Conservation (phyloP, 495 filamentous ascomycete species). For the Elasticomyces elasticus region DNA sequence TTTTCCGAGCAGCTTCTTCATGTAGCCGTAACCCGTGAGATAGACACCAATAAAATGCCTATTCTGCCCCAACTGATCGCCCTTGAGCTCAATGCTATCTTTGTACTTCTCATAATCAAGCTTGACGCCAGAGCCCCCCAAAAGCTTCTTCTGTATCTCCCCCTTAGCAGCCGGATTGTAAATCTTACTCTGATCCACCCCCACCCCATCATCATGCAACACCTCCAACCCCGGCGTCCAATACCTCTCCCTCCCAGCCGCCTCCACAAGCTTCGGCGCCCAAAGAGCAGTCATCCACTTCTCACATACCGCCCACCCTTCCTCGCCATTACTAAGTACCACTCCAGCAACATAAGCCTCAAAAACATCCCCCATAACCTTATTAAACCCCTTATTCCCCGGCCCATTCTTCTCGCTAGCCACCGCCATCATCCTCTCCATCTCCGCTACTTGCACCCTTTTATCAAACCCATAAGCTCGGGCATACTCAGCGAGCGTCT, state of each 20-base stretch:
- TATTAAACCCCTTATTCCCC: slow-evolving; percentile 45
- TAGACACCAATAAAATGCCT: slow-evolving; percentile 61
- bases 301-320: slow-evolving; percentile 50
- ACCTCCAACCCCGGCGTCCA: slow-evolving; percentile 5
- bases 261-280: slow-evolving; percentile 38
- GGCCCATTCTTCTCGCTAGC: slow-evolving; percentile 31
- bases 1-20: slow-evolving; percentile 50
- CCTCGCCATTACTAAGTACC: slow-evolving; percentile 50
- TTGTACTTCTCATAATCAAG: slow-evolving; percentile 55
- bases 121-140: slow-evolving; percentile 45
- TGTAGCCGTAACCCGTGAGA: slow-evolving; percentile 64
- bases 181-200: slow-evolving; percentile 12
- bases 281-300: slow-evolving; percentile 64
- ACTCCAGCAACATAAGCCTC: slow-evolving; percentile 79
- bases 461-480: slow-evolving; percentile 57
- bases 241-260: slow-evolving; percentile 24
- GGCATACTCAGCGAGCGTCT: slow-evolving; percentile 57
- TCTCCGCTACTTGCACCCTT: slow-evolving; percentile 31
- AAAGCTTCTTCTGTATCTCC: slow-evolving; percentile 46
- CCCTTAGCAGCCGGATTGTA: slow-evolving; percentile 41
- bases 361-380: slow-evolving; percentile 73
- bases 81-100: slow-evolving; percentile 41
- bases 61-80: slow-evolving; percentile 41
- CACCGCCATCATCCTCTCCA: slow-evolving; percentile 13
- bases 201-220: slow-evolving; percentile 13